phyloP scores from a whole-genome alignment of 805 yeast species.

The Sugiyamaella marilandica region DNA sequence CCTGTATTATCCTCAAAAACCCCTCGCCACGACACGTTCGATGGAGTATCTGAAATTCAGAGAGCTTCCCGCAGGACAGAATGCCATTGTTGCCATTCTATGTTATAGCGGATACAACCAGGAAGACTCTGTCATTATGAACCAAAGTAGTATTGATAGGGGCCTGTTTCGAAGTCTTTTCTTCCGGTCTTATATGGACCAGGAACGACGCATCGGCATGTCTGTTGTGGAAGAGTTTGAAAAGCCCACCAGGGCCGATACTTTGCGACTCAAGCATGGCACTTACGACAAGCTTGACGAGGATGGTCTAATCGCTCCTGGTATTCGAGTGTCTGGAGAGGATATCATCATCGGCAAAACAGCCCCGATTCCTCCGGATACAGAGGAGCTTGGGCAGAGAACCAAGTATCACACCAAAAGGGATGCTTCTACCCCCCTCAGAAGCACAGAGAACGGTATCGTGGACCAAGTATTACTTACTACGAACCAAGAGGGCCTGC shows the following conservation, averaged over 20 bases:
- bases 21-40: conserved; percentile 94
- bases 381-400: conserved; percentile 97
- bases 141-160: conserved; percentile 94
- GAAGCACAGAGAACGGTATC: conserved; percentile 96
- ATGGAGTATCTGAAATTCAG: conserved; percentile 97
- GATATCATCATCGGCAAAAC: conserved; percentile 98
- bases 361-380: conserved; percentile 98
- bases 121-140: conserved; percentile 99
- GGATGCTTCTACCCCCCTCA: conserved; percentile 95
- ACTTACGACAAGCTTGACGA: conserved; percentile 97
- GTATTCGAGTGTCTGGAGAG: conserved; percentile 97
- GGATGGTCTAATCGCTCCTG: conserved; percentile 97
- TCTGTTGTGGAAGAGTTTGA: conserved; percentile 96
- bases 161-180: conserved; percentile 94
- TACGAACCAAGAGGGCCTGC: conserved; percentile 96
- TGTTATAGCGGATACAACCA: conserved; percentile 99
- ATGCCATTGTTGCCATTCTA: conserved; percentile 95
- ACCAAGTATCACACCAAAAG: conserved; percentile 97
- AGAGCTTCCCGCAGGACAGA: conserved; percentile 98
- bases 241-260: conserved; percentile 91
- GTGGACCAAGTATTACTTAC: conserved; percentile 96
- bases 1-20: conserved; percentile 95
- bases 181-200: conserved; percentile 97
- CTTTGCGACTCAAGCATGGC: conserved; percentile 93
- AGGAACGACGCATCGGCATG: conserved; percentile 98